Evolutionary conservation across 2,329 filamentous ascomycete species (phyloP).

Genomic region (Pyrenophora tritici-repentis): DNA sequence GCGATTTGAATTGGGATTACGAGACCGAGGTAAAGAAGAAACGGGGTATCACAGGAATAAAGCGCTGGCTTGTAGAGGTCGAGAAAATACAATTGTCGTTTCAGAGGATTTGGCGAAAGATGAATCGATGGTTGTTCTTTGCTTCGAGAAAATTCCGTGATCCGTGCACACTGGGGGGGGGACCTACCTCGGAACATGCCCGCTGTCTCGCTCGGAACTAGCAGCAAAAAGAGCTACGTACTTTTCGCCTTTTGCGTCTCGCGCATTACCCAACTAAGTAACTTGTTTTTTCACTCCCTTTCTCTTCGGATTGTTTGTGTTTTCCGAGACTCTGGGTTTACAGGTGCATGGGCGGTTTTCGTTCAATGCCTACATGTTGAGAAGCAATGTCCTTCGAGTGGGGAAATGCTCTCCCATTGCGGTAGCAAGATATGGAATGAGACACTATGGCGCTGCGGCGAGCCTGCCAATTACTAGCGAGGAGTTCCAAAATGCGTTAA

Average conservation of each 20-base stretch:
- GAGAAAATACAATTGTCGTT: constrained; percentile 15
- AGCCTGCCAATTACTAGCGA: constrained; percentile 28
- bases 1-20: constrained; percentile 3
- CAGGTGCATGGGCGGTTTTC: constrained; percentile 3
- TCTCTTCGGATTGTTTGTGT: not conserved
- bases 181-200: constrained; percentile 19
- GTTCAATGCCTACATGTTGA: constrained; percentile 42
- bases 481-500: constrained; percentile 34
- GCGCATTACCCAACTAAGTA: constrained; percentile 12
- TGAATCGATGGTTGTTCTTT: constrained; percentile 12
- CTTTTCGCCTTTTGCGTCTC: constrained; percentile 5
- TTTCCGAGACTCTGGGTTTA: not conserved
- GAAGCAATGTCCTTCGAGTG: constrained; percentile 40
- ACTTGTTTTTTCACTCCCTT: not conserved
- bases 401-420: constrained; percentile 36
- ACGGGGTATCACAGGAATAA: constrained; percentile 23
- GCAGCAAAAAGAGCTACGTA: no score
- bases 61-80: constrained; percentile 9
- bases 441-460: constrained; percentile 29
- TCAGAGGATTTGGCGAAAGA: constrained; percentile 1
- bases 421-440: constrained; percentile 15
- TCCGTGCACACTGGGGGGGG: constrained; percentile 8
- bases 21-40: constrained; percentile 9
- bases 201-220: not conserved
- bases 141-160: constrained; percentile 24